Conservation (phyloP, 2,329 filamentous ascomycete species). For the Juglanconis oblonga region DNA sequence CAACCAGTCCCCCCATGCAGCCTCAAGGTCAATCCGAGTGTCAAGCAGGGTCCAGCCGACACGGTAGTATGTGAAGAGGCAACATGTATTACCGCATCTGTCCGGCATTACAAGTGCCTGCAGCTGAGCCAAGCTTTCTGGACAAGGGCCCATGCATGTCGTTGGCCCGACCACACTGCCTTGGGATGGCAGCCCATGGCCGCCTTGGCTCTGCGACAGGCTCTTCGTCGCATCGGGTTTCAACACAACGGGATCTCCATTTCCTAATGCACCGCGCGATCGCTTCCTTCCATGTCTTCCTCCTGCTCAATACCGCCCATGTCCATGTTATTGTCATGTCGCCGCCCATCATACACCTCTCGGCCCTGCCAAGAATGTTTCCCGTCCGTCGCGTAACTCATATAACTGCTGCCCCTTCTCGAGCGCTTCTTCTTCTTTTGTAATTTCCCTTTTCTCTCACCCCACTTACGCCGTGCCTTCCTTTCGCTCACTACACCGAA, state of each 20-base stretch:
- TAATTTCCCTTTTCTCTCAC: slow-evolving; percentile 5
- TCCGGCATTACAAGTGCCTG: too few species aligned
- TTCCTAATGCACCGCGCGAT: slow-evolving; percentile 13
- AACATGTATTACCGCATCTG: too few species aligned
- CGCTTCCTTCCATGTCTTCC: slow-evolving; percentile 3
- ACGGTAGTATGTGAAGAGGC: too few species aligned
- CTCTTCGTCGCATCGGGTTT: slow-evolving; percentile 25
- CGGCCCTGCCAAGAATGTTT: slow-evolving; percentile 13
- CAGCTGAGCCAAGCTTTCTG: not conserved
- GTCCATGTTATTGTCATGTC: slow-evolving; percentile 9
- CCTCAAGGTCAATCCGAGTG: too few species aligned
- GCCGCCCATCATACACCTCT: slow-evolving; percentile 5
- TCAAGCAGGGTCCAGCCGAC: too few species aligned
- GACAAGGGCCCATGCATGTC: not conserved
- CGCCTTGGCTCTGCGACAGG: slow-evolving; percentile 8
- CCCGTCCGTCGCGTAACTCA: slow-evolving; percentile 6
- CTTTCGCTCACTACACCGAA: slow-evolving; percentile 14
- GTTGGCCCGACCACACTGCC: not conserved
- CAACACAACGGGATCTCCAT: slow-evolving; percentile 29
- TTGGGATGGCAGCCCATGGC: not conserved
- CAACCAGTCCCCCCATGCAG: too few species aligned
- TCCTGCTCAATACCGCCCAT: slow-evolving; percentile 6
- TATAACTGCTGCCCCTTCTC: slow-evolving; percentile 14
- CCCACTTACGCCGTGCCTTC: slow-evolving; percentile 12
- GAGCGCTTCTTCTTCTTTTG: not conserved